These are phyloP conservation scores for Chaetomiaceae sp. DNA, from an alignment of 2,329 filamentous ascomycete species.

Conservation along the genomic window DNA sequence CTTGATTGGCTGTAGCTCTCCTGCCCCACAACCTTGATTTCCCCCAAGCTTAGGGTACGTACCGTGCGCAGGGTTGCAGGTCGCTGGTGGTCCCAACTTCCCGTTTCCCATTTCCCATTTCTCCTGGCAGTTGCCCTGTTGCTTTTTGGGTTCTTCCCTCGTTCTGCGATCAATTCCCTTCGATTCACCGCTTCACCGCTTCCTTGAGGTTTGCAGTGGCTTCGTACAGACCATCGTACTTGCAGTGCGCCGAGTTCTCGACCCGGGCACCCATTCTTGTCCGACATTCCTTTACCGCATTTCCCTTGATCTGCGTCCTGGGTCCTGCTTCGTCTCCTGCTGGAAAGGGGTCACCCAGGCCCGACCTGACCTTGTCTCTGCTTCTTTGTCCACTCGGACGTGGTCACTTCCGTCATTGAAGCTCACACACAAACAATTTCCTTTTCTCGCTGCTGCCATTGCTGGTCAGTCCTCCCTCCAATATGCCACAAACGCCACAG, in stretches of 20 bases:
- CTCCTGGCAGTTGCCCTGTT: background rate
- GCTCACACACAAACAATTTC: conserved; percentile 9
- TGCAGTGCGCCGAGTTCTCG: conserved; percentile 1
- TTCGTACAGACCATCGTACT: background rate
- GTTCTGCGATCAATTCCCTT: conserved; percentile 9
- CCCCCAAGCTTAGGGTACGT: conserved; percentile 9
- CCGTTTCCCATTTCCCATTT: conserved; percentile 20
- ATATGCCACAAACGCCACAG: conserved; percentile 11
- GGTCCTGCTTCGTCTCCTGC: conserved; percentile 19
- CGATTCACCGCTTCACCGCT: conserved; percentile 18
- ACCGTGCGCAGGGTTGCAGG: conserved; percentile 12
- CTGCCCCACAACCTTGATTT: conserved; percentile 11
- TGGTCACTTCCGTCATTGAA: conserved; percentile 4
- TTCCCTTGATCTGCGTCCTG: background rate
- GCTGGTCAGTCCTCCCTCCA: conserved; percentile 13
- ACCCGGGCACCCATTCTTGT: background rate
- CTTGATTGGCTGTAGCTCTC: conserved; percentile 12
- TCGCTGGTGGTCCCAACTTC: conserved; percentile 3
- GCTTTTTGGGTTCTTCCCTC: no score
- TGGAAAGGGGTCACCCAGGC: conserved; percentile 23
- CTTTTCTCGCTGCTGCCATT: conserved; percentile 1
- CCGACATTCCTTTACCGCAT: background rate
- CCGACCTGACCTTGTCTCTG: conserved; percentile 9
- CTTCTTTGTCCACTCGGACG: background rate
- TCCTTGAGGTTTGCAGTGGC: background rate